Evolutionary conservation across 129 eudicot species (phyloP), one percentile per base, ranked within the genome.

Genomic region (Apium graveolens): DNA sequence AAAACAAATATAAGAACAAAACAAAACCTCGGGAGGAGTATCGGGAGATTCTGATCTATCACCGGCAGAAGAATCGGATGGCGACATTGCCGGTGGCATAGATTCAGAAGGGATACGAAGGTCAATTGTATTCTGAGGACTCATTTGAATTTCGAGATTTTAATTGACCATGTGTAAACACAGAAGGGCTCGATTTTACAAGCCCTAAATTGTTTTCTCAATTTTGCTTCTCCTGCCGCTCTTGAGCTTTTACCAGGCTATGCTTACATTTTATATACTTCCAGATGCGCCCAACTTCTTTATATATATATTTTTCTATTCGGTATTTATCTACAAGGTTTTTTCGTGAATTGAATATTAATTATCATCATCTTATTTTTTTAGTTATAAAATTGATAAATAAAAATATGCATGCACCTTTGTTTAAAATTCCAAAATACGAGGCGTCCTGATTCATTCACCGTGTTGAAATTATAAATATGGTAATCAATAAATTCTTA

Each of bases 41-140:
- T 83, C 81, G 11, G 86, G 83, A 74, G 84, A 84, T 16, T 86
- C 93, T 80, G 93, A 88, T 88, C 82, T 78, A 70, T 78, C 53
- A 29, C 81, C 80, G 66, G 86, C 84, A 73, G 89, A 79, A 77
- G 85, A 83, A 11, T 83, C 76, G 10, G 89, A 79, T 82, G 88
- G 76, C 86, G 91, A 88, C 97, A 86, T 91, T 91, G 85, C 79
- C 89, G 80, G 87, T 78, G 89, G 85, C 48, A 72, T 72, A 72
- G 76, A 41, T 38, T 71, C 46, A 5, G 74, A 37, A 70, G 82
- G 75, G 34, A 85, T 76, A 84, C 84, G 86, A 84, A 82, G 81
- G 80, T 73, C 84, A 79, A 78, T 43, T n/a, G 48, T 82, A 29
- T 73, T 73, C n/a, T 78, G 68, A 60, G 34, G 32, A 60, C 32